Evolutionary conservation across 768 basidiomycete genomes (phyloP), one percentile per base, ranked within the genome.

Genomic region (Podaxis sp.): DNA sequence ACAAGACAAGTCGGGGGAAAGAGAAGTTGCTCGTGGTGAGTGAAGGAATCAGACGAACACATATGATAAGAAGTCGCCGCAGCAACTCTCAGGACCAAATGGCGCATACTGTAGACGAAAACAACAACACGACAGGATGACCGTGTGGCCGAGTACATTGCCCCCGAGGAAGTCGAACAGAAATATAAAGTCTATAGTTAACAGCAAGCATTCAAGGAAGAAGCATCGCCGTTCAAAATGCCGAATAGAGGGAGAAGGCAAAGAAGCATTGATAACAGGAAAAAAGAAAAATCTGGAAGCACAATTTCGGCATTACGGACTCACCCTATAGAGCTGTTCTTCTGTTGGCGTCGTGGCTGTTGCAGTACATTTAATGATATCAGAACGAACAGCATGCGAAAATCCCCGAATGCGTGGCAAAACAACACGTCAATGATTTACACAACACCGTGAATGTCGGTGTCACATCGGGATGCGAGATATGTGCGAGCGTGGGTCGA

Each of bases 261-360:
- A 63, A 64, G 64, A 62, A 62, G 55, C 48, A 56, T 26, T 36
- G n/a, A 38, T 37, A 20, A 46, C 20, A 28, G 54, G 54, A 49
- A 62, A 41, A 56, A 62, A 52, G 55, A 55, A 33, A 56, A 50
- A 41, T 36, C 46, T 38, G 22, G 37, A 44, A 51, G 46, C 36
- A 30, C 30, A 30, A 33, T 22, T 51, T 26, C 37, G 38, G 51
- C 13, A 40, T 41, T 53, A 60, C 22, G 52, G 10, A 71, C 76
- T 75, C 71, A 84, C 84, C 68, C 80, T 78, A 68, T 85, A 85
- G 38, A 82, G 73, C 67, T 84, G 77, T 71, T 83, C 80, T 76
- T 84, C 83, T 58, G 76, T 83, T 38, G 81, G 80, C 33, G 79
- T 80, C 52, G 83, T 84, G 38, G 77, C 84, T 85, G 63, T 40